Base-by-base conservation (phyloP, 2,329 filamentous ascomycete species). In the Orbilia blumenaviensis region DNA sequence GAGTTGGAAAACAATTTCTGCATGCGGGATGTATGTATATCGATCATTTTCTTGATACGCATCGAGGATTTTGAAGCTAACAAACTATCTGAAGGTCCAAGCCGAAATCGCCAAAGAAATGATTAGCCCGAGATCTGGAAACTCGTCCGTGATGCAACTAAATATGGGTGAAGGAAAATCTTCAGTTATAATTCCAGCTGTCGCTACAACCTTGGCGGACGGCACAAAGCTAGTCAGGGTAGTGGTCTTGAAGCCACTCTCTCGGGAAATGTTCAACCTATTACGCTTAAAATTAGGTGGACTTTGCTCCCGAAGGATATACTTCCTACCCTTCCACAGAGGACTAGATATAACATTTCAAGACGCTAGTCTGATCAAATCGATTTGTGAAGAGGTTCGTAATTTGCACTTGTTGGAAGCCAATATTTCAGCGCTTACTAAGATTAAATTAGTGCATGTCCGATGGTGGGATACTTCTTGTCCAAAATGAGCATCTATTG, bases 101-200 rank as follows among this genome's bases (percentile, higher is more conserved):
- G 84, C 86, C 1, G 80, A 86, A 1, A 88, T 92, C 58, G 87
- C 89, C 0, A 48, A 68, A 0, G 80, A 85, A 18, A 92, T 92
- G 87, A 86, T 84, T 1, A 60, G 79, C 0, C 85, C 85, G 0
- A 78, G 80, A 0, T 80, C 79, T 0, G 80, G 79, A 0, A 27
- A 80, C 0, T 91, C 89, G 78, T 81, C 85, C 0, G 86, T 89
- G 0, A 86, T 91, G 83, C 89, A 91, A 78, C 81, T 92, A 1
- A 91, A 91, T 77, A 92, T 92, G 89, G 90, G 90, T 0, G 86
- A 91, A 79, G 90, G 90, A 0, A 92, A 92, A 77, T 89, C 88
- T 0, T 90, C 89, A 0, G 87, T 91, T 0, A 92, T 93, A 56
- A 85, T 90, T 0, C 90, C 90, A 0, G 89, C 91, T 38, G 86